Evolutionary conservation across 1,284 basidiomycete species (phyloP), one percentile per base, ranked within the genome.

Genomic region (Ustilago nuda): DNA sequence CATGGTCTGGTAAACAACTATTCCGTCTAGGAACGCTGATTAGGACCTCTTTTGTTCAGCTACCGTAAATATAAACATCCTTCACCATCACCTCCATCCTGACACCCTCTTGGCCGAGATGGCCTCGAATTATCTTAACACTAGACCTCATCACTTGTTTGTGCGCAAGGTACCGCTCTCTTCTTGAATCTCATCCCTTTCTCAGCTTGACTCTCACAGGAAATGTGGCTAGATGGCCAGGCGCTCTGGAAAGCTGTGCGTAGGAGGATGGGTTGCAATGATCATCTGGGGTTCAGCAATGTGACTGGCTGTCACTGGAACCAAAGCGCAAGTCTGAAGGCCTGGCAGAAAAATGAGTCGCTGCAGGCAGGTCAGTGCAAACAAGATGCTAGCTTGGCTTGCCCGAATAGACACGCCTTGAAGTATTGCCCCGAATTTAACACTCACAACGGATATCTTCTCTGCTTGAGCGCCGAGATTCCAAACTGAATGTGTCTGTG

Each of bases 1-100:
- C 56, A 81, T 86, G 57, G 64, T 85, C 60, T 86, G 83, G 82
- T 87, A 84, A 81, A 53, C 23, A 12, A 12, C 23, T 13, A 35
- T 12, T 46, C 13, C 19, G 11, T 32, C 6, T 23, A 32, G 43
- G 30, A 58, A 56, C n/a, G 32, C 52, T 23, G 56, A 43, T 43
- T 27, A 4, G 60, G 41, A n/a, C 43, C 48, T 1, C 13, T 11
- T 12, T 50, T 30, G 27, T 8, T 50, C 48, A 50, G 48, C 48
- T 50, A 50, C 48, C 48, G 48, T 50, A 50, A 50, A 50, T 50
- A 55, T 39, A 41, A 15, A 35, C 23, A 27, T 27, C 23, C 23
- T 37, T n/a, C n/a, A 53, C 30, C 37, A n/a, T 50, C 43, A 37
- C 46, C 30, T 13, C 50, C n/a, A 46, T 41, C 41, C n/a, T 36